A percentile compares a stretch with the other conserved stretches of the same genome.
Conservation (phyloP, 2,329 filamentous ascomycete species). For the Colletotrichum sojae region DNA sequence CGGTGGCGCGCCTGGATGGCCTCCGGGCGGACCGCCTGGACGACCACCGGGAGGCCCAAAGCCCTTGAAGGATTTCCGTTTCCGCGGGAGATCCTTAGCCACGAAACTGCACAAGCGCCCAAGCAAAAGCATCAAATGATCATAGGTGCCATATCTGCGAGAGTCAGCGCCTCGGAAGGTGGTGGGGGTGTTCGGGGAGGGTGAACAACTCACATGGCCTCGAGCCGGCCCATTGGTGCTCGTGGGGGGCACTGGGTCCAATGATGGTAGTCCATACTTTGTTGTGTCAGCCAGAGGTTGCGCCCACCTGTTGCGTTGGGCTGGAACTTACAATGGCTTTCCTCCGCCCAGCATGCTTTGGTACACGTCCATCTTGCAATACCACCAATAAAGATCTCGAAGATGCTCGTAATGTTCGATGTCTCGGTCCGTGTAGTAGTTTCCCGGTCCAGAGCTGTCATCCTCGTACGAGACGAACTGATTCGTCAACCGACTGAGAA, state of each 20-base stretch:
- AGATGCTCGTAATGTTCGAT: constrained; percentile 85
- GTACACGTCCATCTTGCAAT: constrained; percentile 92
- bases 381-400: constrained; percentile 96
- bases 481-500: constrained; percentile 60
- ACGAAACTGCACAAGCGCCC: constrained; percentile 85
- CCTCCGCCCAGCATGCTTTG: constrained; percentile 92
- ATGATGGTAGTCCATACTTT: constrained; percentile 81
- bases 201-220: constrained; percentile 73
- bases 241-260: constrained; percentile 93
- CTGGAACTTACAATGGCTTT: constrained; percentile 79
- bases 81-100: constrained; percentile 82
- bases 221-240: constrained; percentile 81
- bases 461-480: constrained; percentile 48
- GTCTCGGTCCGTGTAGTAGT: constrained; percentile 69
- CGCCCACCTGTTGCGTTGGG: constrained; percentile 21
- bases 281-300: constrained; percentile 43
- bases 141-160: constrained; percentile 84
- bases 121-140: constrained; percentile 87
- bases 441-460: constrained; percentile 42
- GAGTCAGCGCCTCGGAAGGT: constrained; percentile 44
- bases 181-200: not conserved
- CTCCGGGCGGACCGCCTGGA: constrained; percentile 48
- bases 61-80: constrained; percentile 76
- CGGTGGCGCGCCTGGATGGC: constrained; percentile 41
- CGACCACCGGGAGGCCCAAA: constrained; percentile 59